phyloP scores from a whole-genome alignment of 2,329 filamentous ascomycete species.

The Diaporthe sp. region DNA sequence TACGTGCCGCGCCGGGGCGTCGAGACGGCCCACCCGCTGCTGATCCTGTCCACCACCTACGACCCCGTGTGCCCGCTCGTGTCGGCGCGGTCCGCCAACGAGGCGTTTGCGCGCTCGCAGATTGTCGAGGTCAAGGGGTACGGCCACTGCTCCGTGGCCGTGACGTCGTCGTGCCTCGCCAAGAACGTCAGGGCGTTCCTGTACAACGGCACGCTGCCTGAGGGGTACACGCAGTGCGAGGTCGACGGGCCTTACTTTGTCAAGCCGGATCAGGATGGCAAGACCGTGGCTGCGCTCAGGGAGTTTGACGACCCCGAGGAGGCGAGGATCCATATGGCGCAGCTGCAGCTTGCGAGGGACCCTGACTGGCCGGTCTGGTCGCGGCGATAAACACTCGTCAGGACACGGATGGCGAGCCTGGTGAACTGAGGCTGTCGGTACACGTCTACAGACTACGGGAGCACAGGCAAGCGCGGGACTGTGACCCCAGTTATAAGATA shows the following conservation, averaged over 20 bases:
- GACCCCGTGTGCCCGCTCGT: conserved; percentile 69
- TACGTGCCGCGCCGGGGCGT: conserved; percentile 49
- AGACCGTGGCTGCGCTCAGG: conserved; percentile 12
- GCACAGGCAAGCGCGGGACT: not conserved
- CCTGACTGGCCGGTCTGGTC: conserved; percentile 36
- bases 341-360: conserved; percentile 40
- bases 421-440: not conserved
- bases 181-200: conserved; percentile 55
- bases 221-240: conserved; percentile 53
- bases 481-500: not conserved
- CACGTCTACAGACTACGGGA: not conserved
- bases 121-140: conserved; percentile 59
- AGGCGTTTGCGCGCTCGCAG: conserved; percentile 53
- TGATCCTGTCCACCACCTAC: conserved; percentile 68
- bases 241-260: conserved; percentile 56
- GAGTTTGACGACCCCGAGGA: conserved; percentile 38
- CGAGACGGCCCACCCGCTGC: conserved; percentile 63
- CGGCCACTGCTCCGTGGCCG: conserved; percentile 57
- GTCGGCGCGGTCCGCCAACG: conserved; percentile 54
- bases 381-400: not conserved
- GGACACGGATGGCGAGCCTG: too few species aligned
- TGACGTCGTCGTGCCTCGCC: conserved; percentile 54
- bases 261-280: conserved; percentile 45
- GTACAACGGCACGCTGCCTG: conserved; percentile 55
- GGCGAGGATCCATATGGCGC: conserved; percentile 37